Percentiles rank a stretch among this genome's conserved stretches.
Evolutionary conservation across 1,139 yeast genomes (phyloP).

Genomic region (Nakaseomyces bracarensis): DNA sequence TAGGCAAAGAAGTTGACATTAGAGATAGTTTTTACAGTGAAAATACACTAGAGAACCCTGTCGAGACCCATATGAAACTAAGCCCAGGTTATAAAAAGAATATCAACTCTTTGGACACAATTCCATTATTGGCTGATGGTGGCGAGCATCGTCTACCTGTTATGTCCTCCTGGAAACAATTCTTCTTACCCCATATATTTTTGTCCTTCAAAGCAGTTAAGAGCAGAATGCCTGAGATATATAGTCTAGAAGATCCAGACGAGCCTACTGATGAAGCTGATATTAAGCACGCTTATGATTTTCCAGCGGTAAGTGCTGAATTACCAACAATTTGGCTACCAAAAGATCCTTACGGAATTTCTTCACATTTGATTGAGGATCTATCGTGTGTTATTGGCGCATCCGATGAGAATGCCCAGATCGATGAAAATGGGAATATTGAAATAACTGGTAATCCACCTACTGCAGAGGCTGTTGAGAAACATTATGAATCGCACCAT

Average conservation of each 20-base stretch:
- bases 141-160: constrained; percentile 29
- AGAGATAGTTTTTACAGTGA: constrained; percentile 21
- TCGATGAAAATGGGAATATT: constrained; percentile 52
- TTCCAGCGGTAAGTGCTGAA: constrained; percentile 60
- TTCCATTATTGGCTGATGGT: constrained; percentile 47
- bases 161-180: constrained; percentile 39
- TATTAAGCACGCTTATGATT: constrained; percentile 52
- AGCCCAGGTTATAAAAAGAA: constrained; percentile 7
- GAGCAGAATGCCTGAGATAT: constrained; percentile 47
- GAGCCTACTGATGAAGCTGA: constrained; percentile 33
- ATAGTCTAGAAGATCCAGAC: constrained; percentile 35
- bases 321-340: constrained; percentile 86
- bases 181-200: constrained; percentile 59
- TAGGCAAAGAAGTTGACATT: constrained; percentile 20
- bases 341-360: constrained; percentile 73
- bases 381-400: constrained; percentile 44
- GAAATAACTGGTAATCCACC: constrained; percentile 57
- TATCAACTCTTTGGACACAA: constrained; percentile 10
- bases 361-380: constrained; percentile 48
- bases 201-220: constrained; percentile 48
- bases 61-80: constrained; percentile 8
- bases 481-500: background rate
- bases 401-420: constrained; percentile 57
- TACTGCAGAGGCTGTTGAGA: constrained; percentile 21
- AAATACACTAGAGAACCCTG: constrained; percentile 21